phyloP scores from a whole-genome alignment of 208 protist genomes.

The Naegleria gruberi region DNA sequence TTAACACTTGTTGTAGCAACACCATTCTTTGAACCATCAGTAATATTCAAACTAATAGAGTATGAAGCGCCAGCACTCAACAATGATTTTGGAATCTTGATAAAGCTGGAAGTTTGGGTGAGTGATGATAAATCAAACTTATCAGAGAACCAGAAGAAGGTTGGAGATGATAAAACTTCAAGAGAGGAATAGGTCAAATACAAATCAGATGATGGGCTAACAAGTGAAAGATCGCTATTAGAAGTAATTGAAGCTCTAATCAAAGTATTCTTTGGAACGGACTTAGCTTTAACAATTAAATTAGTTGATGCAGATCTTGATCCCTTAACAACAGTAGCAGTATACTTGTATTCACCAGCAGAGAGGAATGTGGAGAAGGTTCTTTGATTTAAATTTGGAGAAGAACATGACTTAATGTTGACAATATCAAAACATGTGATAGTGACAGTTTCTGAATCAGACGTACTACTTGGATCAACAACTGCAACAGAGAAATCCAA shows the following conservation, averaged over 20 bases:
- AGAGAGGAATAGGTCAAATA: not conserved
- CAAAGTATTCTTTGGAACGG: not conserved
- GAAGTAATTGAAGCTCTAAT: not conserved
- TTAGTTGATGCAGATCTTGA: not conserved
- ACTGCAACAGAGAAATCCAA: not conserved
- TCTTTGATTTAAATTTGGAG: not conserved
- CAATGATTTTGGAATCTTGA: not conserved
- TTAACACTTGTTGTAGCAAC: not conserved
- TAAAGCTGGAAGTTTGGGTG: not conserved
- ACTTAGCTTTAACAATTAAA: not conserved
- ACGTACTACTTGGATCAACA: not conserved
- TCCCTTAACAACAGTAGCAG: not conserved
- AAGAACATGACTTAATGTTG: not conserved
- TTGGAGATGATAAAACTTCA: not conserved
- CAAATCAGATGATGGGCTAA: not conserved
- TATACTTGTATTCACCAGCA: not conserved
- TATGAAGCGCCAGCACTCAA: too few relatives aligned
- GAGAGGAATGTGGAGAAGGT: not conserved
- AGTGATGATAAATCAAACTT: not conserved
- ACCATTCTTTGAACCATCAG: not conserved
- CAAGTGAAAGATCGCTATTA: not conserved
- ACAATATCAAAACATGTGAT: not conserved
- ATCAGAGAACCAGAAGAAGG: not conserved
- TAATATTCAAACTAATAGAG: not conserved
- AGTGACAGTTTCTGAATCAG: not conserved